Percentiles rank a stretch among this genome's conserved stretches.
Evolutionary conservation across 805 yeast genomes (phyloP).

Genomic region (Wickerhamomyces mucosus): DNA sequence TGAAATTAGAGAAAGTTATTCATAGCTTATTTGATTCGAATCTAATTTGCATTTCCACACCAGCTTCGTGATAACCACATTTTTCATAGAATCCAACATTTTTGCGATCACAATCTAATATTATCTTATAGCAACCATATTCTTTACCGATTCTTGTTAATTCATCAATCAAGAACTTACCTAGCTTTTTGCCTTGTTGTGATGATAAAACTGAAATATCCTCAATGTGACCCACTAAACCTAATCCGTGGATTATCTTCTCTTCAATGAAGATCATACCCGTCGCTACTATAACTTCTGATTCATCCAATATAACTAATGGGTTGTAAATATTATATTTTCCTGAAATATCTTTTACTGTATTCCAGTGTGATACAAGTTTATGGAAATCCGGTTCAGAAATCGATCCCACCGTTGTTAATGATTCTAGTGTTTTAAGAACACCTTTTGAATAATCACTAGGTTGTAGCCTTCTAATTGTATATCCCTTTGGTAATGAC

Average conservation of each 20-base stretch:
- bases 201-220: conserved; percentile 73
- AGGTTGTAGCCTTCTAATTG: conserved; percentile 44
- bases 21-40: conserved; percentile 16
- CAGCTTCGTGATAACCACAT: conserved; percentile 65
- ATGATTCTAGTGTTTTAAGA: conserved; percentile 48
- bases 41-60: conserved; percentile 59
- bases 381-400: conserved; percentile 37
- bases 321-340: conserved; percentile 50
- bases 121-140: conserved; percentile 76
- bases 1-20: not conserved
- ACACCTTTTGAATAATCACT: conserved; percentile 58
- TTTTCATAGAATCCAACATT: conserved; percentile 83
- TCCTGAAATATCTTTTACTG: conserved; percentile 19
- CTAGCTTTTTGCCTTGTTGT: conserved; percentile 82
- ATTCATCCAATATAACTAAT: conserved; percentile 45
- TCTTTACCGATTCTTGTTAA: conserved; percentile 50
- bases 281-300: conserved; percentile 59
- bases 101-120: conserved; percentile 78
- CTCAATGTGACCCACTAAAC: conserved; percentile 87
- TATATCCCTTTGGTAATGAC: conserved; percentile 55
- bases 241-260: conserved; percentile 77
- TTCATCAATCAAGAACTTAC: conserved; percentile 52
- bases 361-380: conserved; percentile 51
- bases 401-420: conserved; percentile 81
- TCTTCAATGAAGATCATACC: conserved; percentile 76